A percentile compares a stretch with the other conserved stretches of the same genome.
These are phyloP conservation scores for Chiua sp. DNA, from an alignment of 1,284 basidiomycete species.

Conservation along the genomic window DNA sequence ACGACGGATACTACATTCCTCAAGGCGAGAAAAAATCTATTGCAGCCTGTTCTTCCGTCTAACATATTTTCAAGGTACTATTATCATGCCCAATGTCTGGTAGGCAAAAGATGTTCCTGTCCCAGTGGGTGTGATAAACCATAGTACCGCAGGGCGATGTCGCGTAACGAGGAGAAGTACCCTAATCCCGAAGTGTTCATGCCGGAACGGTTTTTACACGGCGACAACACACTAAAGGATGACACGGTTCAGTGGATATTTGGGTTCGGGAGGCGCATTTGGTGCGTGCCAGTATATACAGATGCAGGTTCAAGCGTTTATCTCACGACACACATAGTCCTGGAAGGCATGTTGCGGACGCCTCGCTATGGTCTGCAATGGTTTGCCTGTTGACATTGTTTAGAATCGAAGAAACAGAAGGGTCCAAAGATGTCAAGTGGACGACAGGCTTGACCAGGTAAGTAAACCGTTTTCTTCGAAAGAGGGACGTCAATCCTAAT, in stretches of 20 bases:
- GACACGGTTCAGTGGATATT: background rate
- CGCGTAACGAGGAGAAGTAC: no score
- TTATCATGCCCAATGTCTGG: no score
- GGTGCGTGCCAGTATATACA: background rate
- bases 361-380: slow-evolving; percentile 33
- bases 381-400: slow-evolving; percentile 22
- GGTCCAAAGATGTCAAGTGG: slow-evolving; percentile 20
- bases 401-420: slow-evolving; percentile 18
- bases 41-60: background rate
- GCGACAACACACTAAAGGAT: background rate
- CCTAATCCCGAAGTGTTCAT: no score
- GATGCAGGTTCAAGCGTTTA: background rate
- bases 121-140: background rate
- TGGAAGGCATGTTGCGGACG: slow-evolving; percentile 30
- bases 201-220: background rate
- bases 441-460: slow-evolving; percentile 12
- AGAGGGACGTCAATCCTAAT: background rate
- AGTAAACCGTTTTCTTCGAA: no score
- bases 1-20: background rate
- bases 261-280: background rate
- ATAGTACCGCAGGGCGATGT: no score
- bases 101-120: no score
- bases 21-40: background rate
- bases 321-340: slow-evolving; percentile 8
- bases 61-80: no score